These are phyloP conservation scores for Gastrolobium bilobum DNA, from an alignment of 306 rosid genomes.

Conservation along the genomic window DNA sequence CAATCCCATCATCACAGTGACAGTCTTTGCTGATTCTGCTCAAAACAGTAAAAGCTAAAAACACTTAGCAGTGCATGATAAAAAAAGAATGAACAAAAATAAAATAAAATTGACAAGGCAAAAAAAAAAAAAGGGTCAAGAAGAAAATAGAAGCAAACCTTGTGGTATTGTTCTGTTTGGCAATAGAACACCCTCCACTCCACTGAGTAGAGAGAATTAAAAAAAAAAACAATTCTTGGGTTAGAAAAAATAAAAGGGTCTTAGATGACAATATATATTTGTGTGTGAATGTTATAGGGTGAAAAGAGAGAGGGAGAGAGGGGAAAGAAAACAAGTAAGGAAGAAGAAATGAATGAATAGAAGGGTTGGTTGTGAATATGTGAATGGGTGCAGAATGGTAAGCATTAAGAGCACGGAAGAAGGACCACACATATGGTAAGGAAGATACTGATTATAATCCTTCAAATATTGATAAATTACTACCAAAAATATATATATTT, in stretches of 20 bases:
- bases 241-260: neutral
- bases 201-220: neutral
- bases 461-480: too few relatives aligned
- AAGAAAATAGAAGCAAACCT: conserved; percentile 40
- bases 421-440: conserved; percentile 42
- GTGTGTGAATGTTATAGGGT: neutral
- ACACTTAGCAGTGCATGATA: neutral
- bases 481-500: too few relatives aligned
- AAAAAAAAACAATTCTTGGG: neutral
- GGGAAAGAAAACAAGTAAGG: neutral
- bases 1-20: conserved; percentile 66
- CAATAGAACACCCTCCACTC: conserved; percentile 20
- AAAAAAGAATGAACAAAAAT: too few relatives aligned
- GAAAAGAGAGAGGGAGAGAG: neutral
- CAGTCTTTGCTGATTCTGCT: conserved; percentile 38
- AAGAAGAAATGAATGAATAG: conserved; percentile 43
- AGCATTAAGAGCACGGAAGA: conserved; percentile 32
- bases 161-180: conserved; percentile 30
- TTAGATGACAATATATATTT: neutral
- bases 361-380: conserved; percentile 38
- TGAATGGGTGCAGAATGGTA: conserved; percentile 12
- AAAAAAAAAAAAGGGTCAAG: neutral
- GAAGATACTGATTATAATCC: neutral
- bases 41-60: neutral
- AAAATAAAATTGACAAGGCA: neutral